Evolutionary conservation across 768 basidiomycete species (phyloP), one percentile per base, ranked within the genome.

Genomic region (Boletus tomentosulus): DNA sequence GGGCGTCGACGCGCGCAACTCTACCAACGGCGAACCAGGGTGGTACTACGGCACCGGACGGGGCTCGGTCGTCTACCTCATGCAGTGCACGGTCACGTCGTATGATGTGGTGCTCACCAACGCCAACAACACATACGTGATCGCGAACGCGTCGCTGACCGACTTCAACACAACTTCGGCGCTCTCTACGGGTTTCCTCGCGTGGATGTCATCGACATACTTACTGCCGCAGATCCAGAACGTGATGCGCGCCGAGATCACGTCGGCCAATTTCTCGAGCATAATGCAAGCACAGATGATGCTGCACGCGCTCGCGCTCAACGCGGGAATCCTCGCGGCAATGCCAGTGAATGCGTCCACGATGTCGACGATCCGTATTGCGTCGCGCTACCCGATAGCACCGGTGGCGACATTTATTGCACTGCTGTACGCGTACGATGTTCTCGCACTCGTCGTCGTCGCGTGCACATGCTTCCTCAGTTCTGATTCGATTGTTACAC

Each of bases 91-190:
- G 34, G 50, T 51, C 33, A 51, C 43, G 19, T 44, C 34, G 22
- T 44, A 51, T n/a, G 10, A 51, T 22, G 43, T 44, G 25, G 1
- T 28, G 4, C 50, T 45, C n/a, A 35, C 27, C 19, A 51, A 51
- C 34, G 16, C 35, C n/a, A 51, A 51, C 35, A 30, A 45, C 25
- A 46, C 50, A 11, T 46, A 45, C 12, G 13, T 34, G 24, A 9
- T 51, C 13, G n/a, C 44, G 2, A 45, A 44, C 34, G 6, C 24
- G 8, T 45, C 50, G 1, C 50, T 45, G 24, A 45, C 50, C 11
- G 50, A 44, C 34, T 51, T 51, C 24, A 51, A 45, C 24, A 51
- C 50, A 6, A 51, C 43, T 10, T 51, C 50, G 12, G 43, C 43
- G 15, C 31, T 46, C 22, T 51, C 35, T 10, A 37, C 43, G 3